Percentiles rank a stretch among this genome's conserved stretches.
Evolutionary conservation across 805 yeast species (phyloP).

Genomic region (Saturnispora galanensis): DNA sequence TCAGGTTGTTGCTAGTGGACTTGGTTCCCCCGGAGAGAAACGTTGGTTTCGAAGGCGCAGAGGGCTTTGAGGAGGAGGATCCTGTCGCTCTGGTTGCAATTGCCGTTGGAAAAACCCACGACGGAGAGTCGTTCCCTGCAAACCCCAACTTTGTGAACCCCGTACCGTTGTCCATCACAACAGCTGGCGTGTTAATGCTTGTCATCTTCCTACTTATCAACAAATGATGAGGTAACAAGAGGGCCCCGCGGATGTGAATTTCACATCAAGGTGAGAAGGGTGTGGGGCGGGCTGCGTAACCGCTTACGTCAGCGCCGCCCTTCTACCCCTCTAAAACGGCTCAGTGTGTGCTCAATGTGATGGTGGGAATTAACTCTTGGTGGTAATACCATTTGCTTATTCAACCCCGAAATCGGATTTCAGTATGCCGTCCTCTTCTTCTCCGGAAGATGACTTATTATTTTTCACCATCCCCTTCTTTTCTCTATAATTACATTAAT

Average conservation of each 20-base stretch:
- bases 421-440: neutral
- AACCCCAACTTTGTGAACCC: slow-evolving; percentile 95
- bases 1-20: slow-evolving; percentile 11
- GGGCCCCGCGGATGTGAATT: neutral
- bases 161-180: slow-evolving; percentile 97
- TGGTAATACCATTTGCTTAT: too few species aligned
- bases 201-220: slow-evolving; percentile 32
- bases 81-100: slow-evolving; percentile 64
- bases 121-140: slow-evolving; percentile 97
- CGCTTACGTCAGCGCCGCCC: neutral
- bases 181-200: slow-evolving; percentile 74
- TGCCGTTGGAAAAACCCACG: slow-evolving; percentile 95
- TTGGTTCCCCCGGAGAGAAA: slow-evolving; percentile 28
- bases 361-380: neutral
- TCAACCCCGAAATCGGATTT: neutral
- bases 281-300: slow-evolving; percentile 1
- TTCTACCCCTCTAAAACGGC: neutral
- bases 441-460: neutral
- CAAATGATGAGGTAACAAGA: neutral
- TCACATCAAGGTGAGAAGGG: neutral
- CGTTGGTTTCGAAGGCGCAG: slow-evolving; percentile 39
- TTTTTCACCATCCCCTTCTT: neutral
- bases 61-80: slow-evolving; percentile 28
- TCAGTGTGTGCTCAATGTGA: neutral
- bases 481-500: neutral